These are phyloP conservation scores for Diaporthe citrichinensis DNA, from an alignment of 2,329 filamentous ascomycete genomes.

Conservation along the genomic window DNA sequence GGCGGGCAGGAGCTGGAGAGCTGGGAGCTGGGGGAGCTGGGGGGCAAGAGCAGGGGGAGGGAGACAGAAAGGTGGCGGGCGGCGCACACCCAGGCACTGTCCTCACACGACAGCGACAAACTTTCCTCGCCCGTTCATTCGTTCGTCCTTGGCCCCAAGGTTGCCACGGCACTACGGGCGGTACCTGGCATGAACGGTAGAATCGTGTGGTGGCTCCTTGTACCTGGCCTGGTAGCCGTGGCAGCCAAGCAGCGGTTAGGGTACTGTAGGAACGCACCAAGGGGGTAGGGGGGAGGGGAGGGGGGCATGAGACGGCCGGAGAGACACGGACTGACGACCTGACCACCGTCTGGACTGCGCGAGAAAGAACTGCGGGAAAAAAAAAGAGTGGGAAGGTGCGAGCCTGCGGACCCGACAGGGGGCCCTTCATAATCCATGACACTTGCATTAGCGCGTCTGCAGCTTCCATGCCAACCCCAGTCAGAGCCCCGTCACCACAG, in stretches of 20 bases:
- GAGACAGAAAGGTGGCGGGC: conserved; percentile 17
- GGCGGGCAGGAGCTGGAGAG: background rate
- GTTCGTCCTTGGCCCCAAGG: background rate
- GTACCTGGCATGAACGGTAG: conserved; percentile 20
- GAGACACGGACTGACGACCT: conserved; percentile 19
- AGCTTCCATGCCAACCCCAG: conserved; percentile 17
- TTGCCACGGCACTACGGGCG: conserved; percentile 8
- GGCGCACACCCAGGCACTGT: background rate
- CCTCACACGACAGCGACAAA: conserved; percentile 3
- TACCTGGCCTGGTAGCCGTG: conserved; percentile 3
- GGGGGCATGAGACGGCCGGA: conserved; percentile 24
- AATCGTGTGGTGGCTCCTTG: background rate
- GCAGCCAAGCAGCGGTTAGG: background rate
- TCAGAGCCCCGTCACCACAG: conserved; percentile 32
- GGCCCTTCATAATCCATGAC: conserved; percentile 31
- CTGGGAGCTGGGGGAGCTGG: conserved; percentile 11
- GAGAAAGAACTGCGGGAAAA: conserved; percentile 12
- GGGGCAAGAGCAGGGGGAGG: background rate
- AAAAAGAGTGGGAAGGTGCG: conserved; percentile 23
- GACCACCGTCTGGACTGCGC: conserved; percentile 15
- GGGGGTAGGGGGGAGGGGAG: background rate
- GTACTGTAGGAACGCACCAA: background rate
- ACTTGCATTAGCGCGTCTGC: conserved; percentile 29
- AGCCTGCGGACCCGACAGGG: conserved; percentile 10
- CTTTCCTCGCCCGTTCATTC: background rate